Evolutionary conservation across 495 filamentous ascomycete genomes (phyloP), one percentile per base, ranked within the genome.

Genomic region (Haplographium delicatum): DNA sequence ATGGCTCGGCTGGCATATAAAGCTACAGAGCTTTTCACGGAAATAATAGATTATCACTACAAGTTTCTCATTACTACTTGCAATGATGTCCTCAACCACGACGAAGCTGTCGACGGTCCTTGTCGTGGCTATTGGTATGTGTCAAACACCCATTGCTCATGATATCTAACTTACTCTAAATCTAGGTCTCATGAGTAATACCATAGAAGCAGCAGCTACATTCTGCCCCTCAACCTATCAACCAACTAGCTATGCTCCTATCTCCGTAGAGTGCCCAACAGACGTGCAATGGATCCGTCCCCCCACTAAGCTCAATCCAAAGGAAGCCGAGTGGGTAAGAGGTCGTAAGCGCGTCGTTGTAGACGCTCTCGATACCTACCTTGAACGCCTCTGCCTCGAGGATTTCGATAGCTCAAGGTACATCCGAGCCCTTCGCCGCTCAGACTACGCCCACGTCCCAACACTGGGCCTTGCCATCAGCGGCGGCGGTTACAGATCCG

Each of bases 211-310:
- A n/a, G n/a, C n/a, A n/a, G n/a, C n/a, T n/a, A n/a, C n/a, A n/a
- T n/a, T n/a, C n/a, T n/a, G n/a, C n/a, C n/a, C n/a, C n/a, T n/a
- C n/a, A n/a, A n/a, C n/a, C n/a, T n/a, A n/a, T n/a, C n/a, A n/a
- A n/a, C n/a, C n/a, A n/a, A n/a, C n/a, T n/a, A 50, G 45, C 42
- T 55, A 50, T 41, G 52, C 52, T 16, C 52, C 46, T 15, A 38
- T 42, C 19, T 23, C 6, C 30, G 39, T 50, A 15, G 15, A 43
- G 1, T 50, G 45, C 40, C 52, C 52, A 16, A 22, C 45, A 19
- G 31, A 38, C 23, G 41, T 53, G 6, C 25, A 49, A 28, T 49
- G 46, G 27, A 31, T 50, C 5, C 37, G 52, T 6, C 19, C 38
- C n/a, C 38, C 52, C 19, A 50, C 15, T 18, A 23, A 39, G 10